A percentile compares a stretch with the other conserved stretches of the same genome.
Conservation (phyloP, 2,329 filamentous ascomycete genomes). For the Colletotrichum theobromicola region DNA sequence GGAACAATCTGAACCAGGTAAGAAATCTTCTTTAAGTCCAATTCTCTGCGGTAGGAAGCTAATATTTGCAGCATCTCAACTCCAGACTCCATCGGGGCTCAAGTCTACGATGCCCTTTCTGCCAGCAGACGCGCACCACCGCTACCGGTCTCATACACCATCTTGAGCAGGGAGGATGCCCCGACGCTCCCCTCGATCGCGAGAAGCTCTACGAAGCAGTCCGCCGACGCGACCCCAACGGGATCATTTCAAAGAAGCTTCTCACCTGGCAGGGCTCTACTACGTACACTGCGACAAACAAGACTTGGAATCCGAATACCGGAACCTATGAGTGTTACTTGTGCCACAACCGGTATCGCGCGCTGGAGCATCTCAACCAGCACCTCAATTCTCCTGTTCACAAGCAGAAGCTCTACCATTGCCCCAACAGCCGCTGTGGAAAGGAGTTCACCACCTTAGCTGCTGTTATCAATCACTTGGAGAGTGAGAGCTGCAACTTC, state of each 20-base stretch:
- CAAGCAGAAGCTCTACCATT: constrained; percentile 43
- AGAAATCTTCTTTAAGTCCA: too few relatives aligned
- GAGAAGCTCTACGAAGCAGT: constrained; percentile 53
- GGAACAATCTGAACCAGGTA: not conserved
- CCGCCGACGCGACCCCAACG: constrained; percentile 48
- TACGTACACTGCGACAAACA: constrained; percentile 40
- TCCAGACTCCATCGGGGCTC: constrained; percentile 53
- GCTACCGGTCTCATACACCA: constrained; percentile 62
- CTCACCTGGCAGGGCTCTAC: constrained; percentile 47
- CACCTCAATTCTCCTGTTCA: constrained; percentile 60
- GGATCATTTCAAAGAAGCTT: constrained; percentile 56
- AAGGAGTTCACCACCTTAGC: constrained; percentile 44
- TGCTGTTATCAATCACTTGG: constrained; percentile 45
- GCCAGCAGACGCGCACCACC: constrained; percentile 46
- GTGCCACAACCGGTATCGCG: constrained; percentile 51
- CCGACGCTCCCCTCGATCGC: constrained; percentile 50
- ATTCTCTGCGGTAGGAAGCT: not conserved
- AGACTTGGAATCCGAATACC: constrained; percentile 47
- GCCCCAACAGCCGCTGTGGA: constrained; percentile 38
- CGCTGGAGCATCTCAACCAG: constrained; percentile 43
- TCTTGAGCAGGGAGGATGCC: constrained; percentile 60
- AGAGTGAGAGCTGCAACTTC: constrained; percentile 46
- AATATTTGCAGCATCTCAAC: constrained; percentile 54
- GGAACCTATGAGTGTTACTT: constrained; percentile 56
- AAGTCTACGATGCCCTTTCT: constrained; percentile 60